These are phyloP conservation scores for Neoscytalidium dimidiatum DNA, from an alignment of 2,329 filamentous ascomycete species.

Conservation along the genomic window DNA sequence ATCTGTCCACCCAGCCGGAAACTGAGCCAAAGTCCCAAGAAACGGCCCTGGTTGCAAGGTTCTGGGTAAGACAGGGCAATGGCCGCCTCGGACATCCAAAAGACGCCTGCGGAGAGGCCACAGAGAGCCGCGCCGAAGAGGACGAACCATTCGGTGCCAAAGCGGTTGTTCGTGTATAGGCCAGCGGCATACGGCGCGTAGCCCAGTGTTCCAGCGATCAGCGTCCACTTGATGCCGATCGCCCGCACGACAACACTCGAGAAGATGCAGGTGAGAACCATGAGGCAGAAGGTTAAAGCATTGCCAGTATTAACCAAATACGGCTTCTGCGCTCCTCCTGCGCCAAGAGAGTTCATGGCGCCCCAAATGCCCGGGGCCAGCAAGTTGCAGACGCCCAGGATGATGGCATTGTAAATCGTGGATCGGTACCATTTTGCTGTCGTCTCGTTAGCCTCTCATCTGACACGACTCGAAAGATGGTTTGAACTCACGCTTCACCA, in stretches of 20 bases:
- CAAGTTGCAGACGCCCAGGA: slow-evolving; percentile 71
- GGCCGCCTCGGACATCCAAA: slow-evolving; percentile 75
- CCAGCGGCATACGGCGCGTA: slow-evolving; percentile 73
- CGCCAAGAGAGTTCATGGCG: slow-evolving; percentile 71
- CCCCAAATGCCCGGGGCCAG: slow-evolving; percentile 72
- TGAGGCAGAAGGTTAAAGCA: slow-evolving; percentile 70
- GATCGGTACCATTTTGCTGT: slow-evolving; percentile 69
- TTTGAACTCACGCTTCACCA: slow-evolving; percentile 4
- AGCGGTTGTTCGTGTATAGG: slow-evolving; percentile 72
- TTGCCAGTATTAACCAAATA: slow-evolving; percentile 71
- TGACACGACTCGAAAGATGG: no score
- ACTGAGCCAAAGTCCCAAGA: slow-evolving; percentile 67
- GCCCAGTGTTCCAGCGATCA: slow-evolving; percentile 73
- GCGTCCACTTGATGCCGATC: slow-evolving; percentile 69
- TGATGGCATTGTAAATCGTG: slow-evolving; percentile 71
- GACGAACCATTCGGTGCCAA: slow-evolving; percentile 67
- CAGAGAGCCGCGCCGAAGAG: slow-evolving; percentile 69
- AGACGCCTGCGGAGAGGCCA: slow-evolving; percentile 69
- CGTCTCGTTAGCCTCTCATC: background rate
- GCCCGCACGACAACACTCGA: slow-evolving; percentile 64
- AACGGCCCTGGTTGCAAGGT: slow-evolving; percentile 49
- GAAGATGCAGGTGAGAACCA: slow-evolving; percentile 71
- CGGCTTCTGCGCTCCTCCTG: slow-evolving; percentile 65
- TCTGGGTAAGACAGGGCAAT: slow-evolving; percentile 74
- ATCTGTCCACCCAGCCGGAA: slow-evolving; percentile 66